These are phyloP conservation scores for Sideroxylon spinosum DNA, from an alignment of 179 eudicot genomes.

Conservation along the genomic window DNA sequence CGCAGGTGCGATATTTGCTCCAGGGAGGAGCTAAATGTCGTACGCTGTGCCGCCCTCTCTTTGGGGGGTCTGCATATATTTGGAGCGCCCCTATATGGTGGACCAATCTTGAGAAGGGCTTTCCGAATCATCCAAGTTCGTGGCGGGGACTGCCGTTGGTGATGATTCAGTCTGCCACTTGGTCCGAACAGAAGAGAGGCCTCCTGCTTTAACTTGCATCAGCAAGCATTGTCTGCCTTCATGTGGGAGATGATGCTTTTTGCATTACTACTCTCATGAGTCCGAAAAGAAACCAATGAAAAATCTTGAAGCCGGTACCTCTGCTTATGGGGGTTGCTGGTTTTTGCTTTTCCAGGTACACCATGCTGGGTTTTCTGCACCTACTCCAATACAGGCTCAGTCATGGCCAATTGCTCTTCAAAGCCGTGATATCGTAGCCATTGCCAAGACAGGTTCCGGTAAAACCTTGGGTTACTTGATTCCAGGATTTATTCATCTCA, in stretches of 20 bases:
- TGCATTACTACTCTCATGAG: constrained; percentile 33
- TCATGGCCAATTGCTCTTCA: constrained; percentile 97
- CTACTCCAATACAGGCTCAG: constrained; percentile 98
- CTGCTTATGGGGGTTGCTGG: constrained; percentile 31
- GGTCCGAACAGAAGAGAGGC: constrained; percentile 45
- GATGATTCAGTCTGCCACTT: constrained; percentile 71
- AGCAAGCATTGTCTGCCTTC: constrained; percentile 51
- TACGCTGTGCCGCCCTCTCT: constrained; percentile 85
- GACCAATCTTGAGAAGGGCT: constrained; percentile 68
- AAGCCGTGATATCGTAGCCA: constrained; percentile 86
- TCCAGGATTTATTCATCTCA: constrained; percentile 85
- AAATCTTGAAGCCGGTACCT: constrained; percentile 22
- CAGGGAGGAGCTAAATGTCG: constrained; percentile 99
- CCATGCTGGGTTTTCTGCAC: constrained; percentile 84
- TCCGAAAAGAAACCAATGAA: constrained; percentile 21
- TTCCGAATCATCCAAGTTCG: constrained; percentile 62
- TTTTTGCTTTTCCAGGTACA: constrained; percentile 54
- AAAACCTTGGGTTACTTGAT: constrained; percentile 92
- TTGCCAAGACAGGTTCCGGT: constrained; percentile 99
- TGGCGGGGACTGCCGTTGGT: constrained; percentile 56
- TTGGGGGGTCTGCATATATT: constrained; percentile 55
- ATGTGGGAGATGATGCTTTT: constrained; percentile 63
- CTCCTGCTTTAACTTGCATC: constrained; percentile 69
- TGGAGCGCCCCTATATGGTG: constrained; percentile 61
- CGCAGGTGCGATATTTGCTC: constrained; percentile 99